Evolutionary conservation across 352 stramenopile species (phyloP), one percentile per base, ranked within the genome.

Genomic region (Pythium chondricola): DNA sequence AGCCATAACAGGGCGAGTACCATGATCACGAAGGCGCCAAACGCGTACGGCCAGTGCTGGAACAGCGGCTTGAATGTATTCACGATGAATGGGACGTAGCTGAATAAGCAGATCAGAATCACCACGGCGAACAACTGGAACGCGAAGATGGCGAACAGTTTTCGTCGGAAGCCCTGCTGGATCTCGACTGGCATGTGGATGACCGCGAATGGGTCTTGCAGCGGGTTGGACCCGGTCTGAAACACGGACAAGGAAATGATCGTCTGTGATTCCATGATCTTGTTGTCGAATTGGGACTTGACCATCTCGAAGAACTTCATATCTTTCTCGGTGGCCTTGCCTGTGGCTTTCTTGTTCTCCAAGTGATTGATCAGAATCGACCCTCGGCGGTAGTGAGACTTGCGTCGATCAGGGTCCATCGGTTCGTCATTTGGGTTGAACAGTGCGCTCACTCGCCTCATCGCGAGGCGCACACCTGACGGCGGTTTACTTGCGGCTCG

Each of bases 251-350:
- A 70, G 35, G 74, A 85, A 42, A 89, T 89, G 48, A 87, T 82
- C 2, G 74, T 85, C 16, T 63, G 70, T 29, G 74, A 85, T 36
- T 85, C 74, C 63, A 89, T 77, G 52, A 82, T 78, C 22, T 83
- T 83, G 17, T 70, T 59, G 42, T 89, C 74, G 24, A 85, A 89
- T 17, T 75, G 63, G 14, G 62, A 68, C 45, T 89, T 89, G 35
- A 89, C 69, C 48, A 78, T 74, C 5, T 89, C 74, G 37, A 89
- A 86, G 42, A 89, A 89, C 58, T 89, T 89, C 63, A 83, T 74
- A 44, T 89, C 78, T 18, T 79, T 83, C 17, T 85, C 74, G 0
- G 71, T 86, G 8, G 72, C 77, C 27, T 72, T 62, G 6, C 71
- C 74, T 2, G 58, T 49, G n/a, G 67, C 69, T 26, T 84, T 73